phyloP scores from a whole-genome alignment of 306 rosid genomes.

The Lupinus albus region DNA sequence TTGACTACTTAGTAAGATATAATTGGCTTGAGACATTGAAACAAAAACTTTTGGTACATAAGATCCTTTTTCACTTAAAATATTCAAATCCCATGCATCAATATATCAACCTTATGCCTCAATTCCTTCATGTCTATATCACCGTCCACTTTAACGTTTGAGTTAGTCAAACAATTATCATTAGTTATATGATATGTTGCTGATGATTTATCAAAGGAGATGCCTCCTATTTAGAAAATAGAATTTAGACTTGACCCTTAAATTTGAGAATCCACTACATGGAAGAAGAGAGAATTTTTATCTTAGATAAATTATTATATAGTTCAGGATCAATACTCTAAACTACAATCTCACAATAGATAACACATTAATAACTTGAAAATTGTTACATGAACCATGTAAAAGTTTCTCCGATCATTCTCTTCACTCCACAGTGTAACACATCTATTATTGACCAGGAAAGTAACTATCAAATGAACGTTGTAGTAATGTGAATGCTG shows the following conservation, averaged over 20 bases:
- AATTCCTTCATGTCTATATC: neutral
- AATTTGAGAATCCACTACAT: constrained; percentile 15
- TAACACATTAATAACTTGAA: too few relatives aligned
- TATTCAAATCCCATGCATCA: neutral
- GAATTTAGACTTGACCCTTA: constrained; percentile 29
- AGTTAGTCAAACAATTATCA: neutral
- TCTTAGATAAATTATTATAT: too few relatives aligned
- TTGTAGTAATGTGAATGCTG: neutral
- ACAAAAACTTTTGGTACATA: too few relatives aligned
- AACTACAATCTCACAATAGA: too few relatives aligned
- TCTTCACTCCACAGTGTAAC: neutral
- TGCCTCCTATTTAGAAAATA: constrained; percentile 38
- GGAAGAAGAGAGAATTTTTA: neutral
- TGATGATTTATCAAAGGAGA: neutral
- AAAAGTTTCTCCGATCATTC: neutral
- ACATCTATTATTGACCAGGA: constrained; percentile 4
- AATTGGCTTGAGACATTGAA: too few relatives aligned
- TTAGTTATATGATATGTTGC: neutral
- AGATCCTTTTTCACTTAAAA: too few relatives aligned
- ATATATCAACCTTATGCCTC: neutral
- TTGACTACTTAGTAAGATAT: too few relatives aligned
- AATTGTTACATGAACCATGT: too few relatives aligned
- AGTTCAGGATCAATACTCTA: too few relatives aligned
- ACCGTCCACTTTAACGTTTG: neutral
- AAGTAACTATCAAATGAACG: neutral